A percentile compares a stretch with the other conserved stretches of the same genome.
phyloP scores from a whole-genome alignment of 2,329 filamentous ascomycete species.

The Trichophyton schoenleinii region DNA sequence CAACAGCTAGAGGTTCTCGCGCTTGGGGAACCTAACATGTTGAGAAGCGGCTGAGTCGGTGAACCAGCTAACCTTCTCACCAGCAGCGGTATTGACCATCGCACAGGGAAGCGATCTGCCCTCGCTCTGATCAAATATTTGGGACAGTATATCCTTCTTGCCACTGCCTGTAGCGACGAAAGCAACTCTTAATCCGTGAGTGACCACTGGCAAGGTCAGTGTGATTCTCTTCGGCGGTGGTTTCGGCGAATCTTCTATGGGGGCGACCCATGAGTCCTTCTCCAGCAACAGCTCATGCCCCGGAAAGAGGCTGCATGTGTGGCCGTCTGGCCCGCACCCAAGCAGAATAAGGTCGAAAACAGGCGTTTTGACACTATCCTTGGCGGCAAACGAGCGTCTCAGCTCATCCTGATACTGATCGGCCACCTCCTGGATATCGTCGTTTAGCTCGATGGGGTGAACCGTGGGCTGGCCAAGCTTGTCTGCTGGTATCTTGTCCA shows the following conservation, averaged over 20 bases:
- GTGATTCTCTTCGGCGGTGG: constrained; percentile 85
- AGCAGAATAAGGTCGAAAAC: constrained; percentile 91
- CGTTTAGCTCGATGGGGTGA: constrained; percentile 64
- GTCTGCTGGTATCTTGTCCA: constrained; percentile 70
- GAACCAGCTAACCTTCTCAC: constrained; percentile 90
- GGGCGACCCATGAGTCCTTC: constrained; percentile 77
- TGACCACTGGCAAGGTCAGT: constrained; percentile 79
- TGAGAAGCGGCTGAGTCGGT: constrained; percentile 76
- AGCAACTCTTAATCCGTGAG: constrained; percentile 70
- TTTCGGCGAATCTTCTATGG: constrained; percentile 89
- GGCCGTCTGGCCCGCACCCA: constrained; percentile 88
- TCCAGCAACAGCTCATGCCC: constrained; percentile 77
- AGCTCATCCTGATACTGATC: constrained; percentile 86
- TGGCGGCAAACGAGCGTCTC: constrained; percentile 72
- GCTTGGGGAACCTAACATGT: constrained; percentile 68
- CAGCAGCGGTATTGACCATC: constrained; percentile 70
- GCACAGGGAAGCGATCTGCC: constrained; percentile 66
- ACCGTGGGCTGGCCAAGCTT: constrained; percentile 53
- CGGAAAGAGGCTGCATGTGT: constrained; percentile 94
- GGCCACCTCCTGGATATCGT: constrained; percentile 81
- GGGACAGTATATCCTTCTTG: constrained; percentile 85
- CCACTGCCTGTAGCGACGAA: constrained; percentile 82
- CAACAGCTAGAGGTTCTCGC: constrained; percentile 46
- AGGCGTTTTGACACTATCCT: constrained; percentile 87
- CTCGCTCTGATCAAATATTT: constrained; percentile 73